These are phyloP conservation scores for Hyphopichia khmerensis DNA, from an alignment of 1,139 yeast species.

Conservation along the genomic window DNA sequence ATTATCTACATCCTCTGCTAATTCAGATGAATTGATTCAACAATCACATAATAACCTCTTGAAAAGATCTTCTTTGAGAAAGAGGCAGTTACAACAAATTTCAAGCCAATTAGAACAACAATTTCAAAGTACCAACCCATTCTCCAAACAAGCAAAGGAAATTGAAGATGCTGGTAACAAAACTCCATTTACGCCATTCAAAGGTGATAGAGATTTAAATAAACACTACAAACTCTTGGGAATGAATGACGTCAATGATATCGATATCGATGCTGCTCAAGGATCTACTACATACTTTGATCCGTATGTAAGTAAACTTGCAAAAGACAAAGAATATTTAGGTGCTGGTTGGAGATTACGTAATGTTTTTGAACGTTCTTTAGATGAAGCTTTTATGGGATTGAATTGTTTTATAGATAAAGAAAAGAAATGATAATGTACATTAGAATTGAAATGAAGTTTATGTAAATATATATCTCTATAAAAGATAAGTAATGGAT, in stretches of 20 bases:
- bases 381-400: constrained; percentile 89
- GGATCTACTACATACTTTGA: constrained; percentile 42
- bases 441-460: not conserved
- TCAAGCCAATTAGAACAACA: constrained; percentile 50
- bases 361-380: constrained; percentile 68
- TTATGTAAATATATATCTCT: not conserved
- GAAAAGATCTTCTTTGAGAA: constrained; percentile 64
- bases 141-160: constrained; percentile 19
- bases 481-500: not conserved
- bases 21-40: constrained; percentile 52
- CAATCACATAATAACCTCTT: constrained; percentile 43
- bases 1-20: constrained; percentile 54
- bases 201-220: constrained; percentile 73
- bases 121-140: constrained; percentile 27
- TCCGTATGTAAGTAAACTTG: constrained; percentile 52
- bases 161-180: constrained; percentile 18
- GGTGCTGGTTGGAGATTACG: constrained; percentile 86
- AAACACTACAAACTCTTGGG: constrained; percentile 35
- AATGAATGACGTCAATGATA: constrained; percentile 24
- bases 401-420: constrained; percentile 74
- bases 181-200: constrained; percentile 89
- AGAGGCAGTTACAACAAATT: constrained; percentile 65
- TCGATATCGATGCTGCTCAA: constrained; percentile 53
- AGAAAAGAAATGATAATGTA: constrained; percentile 43
- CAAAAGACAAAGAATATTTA: constrained; percentile 63